Base-by-base conservation (phyloP, 257 asterid genomes). In the Galeopsis tetrahit region DNA sequence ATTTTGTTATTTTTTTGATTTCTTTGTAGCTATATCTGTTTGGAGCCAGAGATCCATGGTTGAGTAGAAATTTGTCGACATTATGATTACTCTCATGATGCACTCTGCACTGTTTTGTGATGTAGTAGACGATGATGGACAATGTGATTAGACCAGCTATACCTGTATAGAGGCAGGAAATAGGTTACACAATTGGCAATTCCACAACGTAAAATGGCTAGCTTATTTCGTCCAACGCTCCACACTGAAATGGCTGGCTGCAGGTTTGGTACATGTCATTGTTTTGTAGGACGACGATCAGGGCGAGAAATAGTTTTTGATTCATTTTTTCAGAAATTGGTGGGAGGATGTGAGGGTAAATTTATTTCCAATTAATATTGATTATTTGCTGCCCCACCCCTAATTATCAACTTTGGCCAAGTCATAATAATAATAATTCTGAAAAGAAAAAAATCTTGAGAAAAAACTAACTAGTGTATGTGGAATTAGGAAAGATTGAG, bases 41-140 rank as follows among this genome's bases (percentile, higher is more conserved):
- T 15, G 87, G 88, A 69, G 88, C 85, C 31, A 79, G 76, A 59
- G 83, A 83, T 55, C 86, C 96, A 21, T 80, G 67, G 14, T 15
- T 79, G 70, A 68, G 84, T 61, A 85, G 63, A 43, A 80, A 74
- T 65, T 74, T 79, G 78, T 87, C 81, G 11, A 87, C 14, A 11
- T 38, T 44, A 34, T 57, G 63, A 75, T 71, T 63, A 3, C 42
- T 56, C 69, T 63, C 62, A 15, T 67, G 42, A 10, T 32, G 8
- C 2, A 52, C 43, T n/a, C 79, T 79, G 34, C 55, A 2, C 38
- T 32, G 70, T 63, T 53, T 69, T 63, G 55, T 59, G 17, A 77
- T 64, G 84, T 32, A 77, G 77, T 28, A 78, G 61, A 67, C 4
- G 32, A 51, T 33, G 67, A 75, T 38, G 39, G 72, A 55, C 65